Base-by-base conservation (phyloP, 129 eudicot genomes). In the Silybum marianum region DNA sequence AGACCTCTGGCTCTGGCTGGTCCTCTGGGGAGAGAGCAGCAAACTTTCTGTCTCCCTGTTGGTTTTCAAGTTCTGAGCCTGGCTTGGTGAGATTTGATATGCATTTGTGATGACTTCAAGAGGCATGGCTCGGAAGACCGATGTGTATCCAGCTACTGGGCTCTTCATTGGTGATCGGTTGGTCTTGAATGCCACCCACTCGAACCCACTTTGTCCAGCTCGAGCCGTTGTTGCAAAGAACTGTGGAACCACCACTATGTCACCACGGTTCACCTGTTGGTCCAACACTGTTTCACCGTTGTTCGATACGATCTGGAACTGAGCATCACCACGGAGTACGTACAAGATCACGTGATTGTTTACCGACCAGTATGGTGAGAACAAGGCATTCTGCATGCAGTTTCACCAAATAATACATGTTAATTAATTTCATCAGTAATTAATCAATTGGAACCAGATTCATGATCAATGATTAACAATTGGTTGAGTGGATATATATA, bases 151-250 rank as follows among this genome's bases (percentile, higher is more conserved):
- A 0, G 91, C 93, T 4, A 89, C 25, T 0, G 88, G 84, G 73
- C 89, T 91, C 78, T 81, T 77, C 96, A 88, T 88, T 1, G 94
- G 96, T 71, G 84, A 76, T 74, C 88, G 84, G 67, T 83, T 87
- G 0, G 98, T 93, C 88, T 91, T 93, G 81, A 93, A 88, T 8
- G 90, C 80, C 75, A 91, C 90, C 88, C 90, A 91, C 68, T 93
- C 96, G 54, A 88, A 87, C 18, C 93, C 98, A 3, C 83, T 72
- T 6, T 85, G 70, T 46, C 93, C 94, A 0, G 96, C 98, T 66
- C 42, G 79, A 9, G 74, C 74, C 0, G 89, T 83, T 0, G 85
- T 25, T 0, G 96, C 81, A 48, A 82, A 89, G 84, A 48, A 93
- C 87, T 93, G 96, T 6, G 98, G 98, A 16, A 91, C 79, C n/a